Evolutionary conservation across 306 rosid species (phyloP), one percentile per base, ranked within the genome.

Genomic region (Benincasa hispida): DNA sequence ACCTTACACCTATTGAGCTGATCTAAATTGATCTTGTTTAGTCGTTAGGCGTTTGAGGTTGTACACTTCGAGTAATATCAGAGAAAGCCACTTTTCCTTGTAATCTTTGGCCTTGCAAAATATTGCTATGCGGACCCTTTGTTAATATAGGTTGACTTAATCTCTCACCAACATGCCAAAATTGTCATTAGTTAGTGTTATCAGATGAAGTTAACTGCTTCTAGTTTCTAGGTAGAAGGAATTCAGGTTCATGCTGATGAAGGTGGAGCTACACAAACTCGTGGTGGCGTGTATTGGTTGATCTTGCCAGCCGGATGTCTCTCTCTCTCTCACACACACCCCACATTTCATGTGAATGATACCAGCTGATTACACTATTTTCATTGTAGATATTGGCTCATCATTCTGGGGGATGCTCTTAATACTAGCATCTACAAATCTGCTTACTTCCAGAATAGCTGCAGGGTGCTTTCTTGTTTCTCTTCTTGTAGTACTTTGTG

Each of bases 321-420:
- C 79, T 76, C 76, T 79, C 84, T 76, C 66, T 35, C 79, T 51
- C 53, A 1, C 17, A 0, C 60, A 5, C 42, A n/a, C 54, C 13
- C 19, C 18, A 28, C 76, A 72, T 72, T 28, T 14, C 22, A 28
- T 27, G 58, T 72, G 42, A 21, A 48, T 72, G 24, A 30, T 50
- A 50, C n/a, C 3, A 14, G 59, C 76, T 47, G 34, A 70, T 45
- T 45, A 47, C 58, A 47, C 25, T 70, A 3, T 48, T 42, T 41
- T 47, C 57, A 13, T 62, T 62, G 45, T 78, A 93, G 98, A 93
- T 85, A 91, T 93, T 58, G 98, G 98, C 55, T 93, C 98, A 45
- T 93, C 98, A 75, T 91, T 93, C 84, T 93, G 98, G 98, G 98
- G 98, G 79, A 88, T 90, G 98, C 80, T 84, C 58, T 85, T 93